A percentile compares a stretch with the other conserved stretches of the same genome.
These are phyloP conservation scores for Fusarium xylarioides DNA, from an alignment of 2,329 filamentous ascomycete genomes.

Conservation along the genomic window DNA sequence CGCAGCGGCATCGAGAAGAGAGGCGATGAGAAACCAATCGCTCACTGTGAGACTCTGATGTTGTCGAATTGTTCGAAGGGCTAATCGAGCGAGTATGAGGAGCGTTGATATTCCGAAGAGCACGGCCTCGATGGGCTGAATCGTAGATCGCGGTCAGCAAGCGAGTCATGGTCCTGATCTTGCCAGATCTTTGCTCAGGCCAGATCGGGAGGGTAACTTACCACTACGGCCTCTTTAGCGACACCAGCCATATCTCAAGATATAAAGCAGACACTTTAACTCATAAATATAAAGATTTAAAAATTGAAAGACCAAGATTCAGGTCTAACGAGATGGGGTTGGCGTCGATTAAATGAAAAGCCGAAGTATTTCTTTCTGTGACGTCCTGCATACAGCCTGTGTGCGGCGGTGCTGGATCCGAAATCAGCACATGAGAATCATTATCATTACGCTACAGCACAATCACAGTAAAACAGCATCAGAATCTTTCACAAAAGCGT, in stretches of 20 bases:
- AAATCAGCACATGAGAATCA: not conserved
- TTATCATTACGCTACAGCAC: not conserved
- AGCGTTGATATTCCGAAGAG: constrained; percentile 36
- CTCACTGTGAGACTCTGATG: constrained; percentile 40
- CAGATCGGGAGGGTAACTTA: not conserved
- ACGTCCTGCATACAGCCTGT: constrained; percentile 3
- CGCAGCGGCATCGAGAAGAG: constrained; percentile 40
- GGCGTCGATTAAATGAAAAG: constrained; percentile 23
- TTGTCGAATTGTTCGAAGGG: constrained; percentile 40
- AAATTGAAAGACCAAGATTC: not conserved
- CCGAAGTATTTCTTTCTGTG: not conserved
- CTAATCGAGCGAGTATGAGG: constrained; percentile 36
- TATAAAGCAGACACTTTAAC: not conserved
- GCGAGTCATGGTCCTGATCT: not conserved
- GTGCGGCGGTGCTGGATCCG: not conserved
- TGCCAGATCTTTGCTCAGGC: not conserved
- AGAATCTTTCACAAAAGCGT: not conserved
- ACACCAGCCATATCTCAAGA: constrained; percentile 17
- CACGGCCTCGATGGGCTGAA: constrained; percentile 43
- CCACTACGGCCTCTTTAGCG: constrained; percentile 32
- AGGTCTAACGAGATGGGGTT: constrained; percentile 8
- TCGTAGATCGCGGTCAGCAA: constrained; percentile 12
- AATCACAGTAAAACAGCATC: not conserved
- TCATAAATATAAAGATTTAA: not conserved
- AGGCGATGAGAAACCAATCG: constrained; percentile 43